Evolutionary conservation across 768 basidiomycete species (phyloP), one percentile per base, ranked within the genome.

Genomic region (Leccinum sublutescens): DNA sequence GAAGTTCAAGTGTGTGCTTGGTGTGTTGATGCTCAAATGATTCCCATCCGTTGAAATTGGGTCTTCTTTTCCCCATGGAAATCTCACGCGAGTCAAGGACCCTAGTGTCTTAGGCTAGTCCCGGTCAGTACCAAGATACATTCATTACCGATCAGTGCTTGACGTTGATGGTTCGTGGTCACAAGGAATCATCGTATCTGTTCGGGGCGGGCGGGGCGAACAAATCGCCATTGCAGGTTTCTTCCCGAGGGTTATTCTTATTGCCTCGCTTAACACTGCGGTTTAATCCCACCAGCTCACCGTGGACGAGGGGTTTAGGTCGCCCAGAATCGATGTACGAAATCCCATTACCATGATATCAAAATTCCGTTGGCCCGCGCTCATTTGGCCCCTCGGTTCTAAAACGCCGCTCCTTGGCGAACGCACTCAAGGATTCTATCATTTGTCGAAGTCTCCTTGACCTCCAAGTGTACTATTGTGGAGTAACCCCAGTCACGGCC

Each of bases 401-500:
- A 60, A 56, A 43, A 49, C 19, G 45, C 60, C 62, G 62, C 23
- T 50, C 36, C 27, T 43, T 43, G n/a, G 40, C n/a, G 40, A 43
- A 43, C 40, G 10, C 40, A 19, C 40, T 43, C 2, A 19, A 19
- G 43, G 43, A 19, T 43, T 43, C 40, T 2, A 17, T 34, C 12
- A 2, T 5, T 34, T 43, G 9, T 43, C n/a, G 10, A 43, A n/a
- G 17, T 19, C 5, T 77, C 75, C 51, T 83, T 81, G 23, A 71
- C 75, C 45, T 75, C 79, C 21, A 89, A 59, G 51, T 86, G 76
- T 29, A 76, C 72, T 59, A 43, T 43, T 34, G 7, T 11, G 23
- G 6, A 27, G n/a, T n/a, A 12, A 21, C 10, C 5, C 9, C 19
- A 17, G 10, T 31, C 23, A 23, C 48, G 25, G 15, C 10, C 23